These are phyloP conservation scores for Puccinia brachypodii DNA, from an alignment of 1,284 basidiomycete species.

Conservation along the genomic window DNA sequence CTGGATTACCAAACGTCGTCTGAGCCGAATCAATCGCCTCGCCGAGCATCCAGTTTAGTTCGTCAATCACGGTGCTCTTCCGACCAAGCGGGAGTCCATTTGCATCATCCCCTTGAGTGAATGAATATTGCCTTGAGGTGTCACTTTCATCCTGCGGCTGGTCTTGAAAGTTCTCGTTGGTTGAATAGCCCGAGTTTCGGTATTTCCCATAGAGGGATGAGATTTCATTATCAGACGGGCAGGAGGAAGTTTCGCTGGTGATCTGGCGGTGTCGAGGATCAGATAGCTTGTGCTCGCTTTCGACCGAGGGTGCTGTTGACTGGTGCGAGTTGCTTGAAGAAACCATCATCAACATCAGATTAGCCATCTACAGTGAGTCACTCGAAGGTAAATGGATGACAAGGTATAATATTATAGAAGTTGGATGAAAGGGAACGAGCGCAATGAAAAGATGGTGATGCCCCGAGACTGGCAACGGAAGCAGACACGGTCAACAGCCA, in stretches of 20 bases:
- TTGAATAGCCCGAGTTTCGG: conserved; percentile 4
- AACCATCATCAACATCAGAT: not conserved
- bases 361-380: not conserved
- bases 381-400: not conserved
- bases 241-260: not conserved
- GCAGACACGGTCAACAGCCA: too few species aligned
- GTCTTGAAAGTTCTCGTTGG: not conserved
- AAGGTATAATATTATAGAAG: too few species aligned
- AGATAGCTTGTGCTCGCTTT: not conserved
- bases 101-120: conserved; percentile 20
- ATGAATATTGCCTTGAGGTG: not conserved
- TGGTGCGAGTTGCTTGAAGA: not conserved
- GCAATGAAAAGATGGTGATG: too few species aligned
- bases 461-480: too few species aligned
- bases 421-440: too few species aligned
- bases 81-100: not conserved
- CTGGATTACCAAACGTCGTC: not conserved
- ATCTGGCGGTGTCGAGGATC: not conserved
- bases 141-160: not conserved
- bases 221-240: conserved; percentile 32
- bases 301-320: not conserved
- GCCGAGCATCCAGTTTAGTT: conserved; percentile 40
- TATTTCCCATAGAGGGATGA: conserved; percentile 37
- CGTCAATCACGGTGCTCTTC: conserved; percentile 18
- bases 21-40: conserved; percentile 40